Evolutionary conservation across 768 basidiomycete genomes (phyloP).

Genomic region (Paxillus rubicundulus): DNA sequence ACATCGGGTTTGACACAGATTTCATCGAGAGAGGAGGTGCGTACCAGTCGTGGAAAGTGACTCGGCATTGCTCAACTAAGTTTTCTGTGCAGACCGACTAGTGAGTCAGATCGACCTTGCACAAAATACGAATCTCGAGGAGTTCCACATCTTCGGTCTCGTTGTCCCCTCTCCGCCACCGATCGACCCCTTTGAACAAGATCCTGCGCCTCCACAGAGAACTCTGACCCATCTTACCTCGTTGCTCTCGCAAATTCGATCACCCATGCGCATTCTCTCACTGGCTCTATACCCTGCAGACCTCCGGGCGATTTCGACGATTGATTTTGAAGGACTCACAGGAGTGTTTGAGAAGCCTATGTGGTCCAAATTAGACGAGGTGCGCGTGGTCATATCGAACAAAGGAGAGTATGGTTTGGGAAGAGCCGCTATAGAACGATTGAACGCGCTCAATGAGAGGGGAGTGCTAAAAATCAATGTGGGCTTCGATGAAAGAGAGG

Average conservation of each 20-base stretch:
- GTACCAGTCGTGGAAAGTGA: neutral
- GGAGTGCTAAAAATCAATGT: constrained; percentile 29
- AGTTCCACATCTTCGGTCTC: constrained; percentile 33
- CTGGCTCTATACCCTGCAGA: constrained; percentile 32
- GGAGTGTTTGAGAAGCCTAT: constrained; percentile 19
- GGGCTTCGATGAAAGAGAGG: constrained; percentile 32
- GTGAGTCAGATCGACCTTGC: constrained; percentile 28
- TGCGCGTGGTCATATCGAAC: constrained; percentile 31
- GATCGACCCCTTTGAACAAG: constrained; percentile 19
- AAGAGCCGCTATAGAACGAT: constrained; percentile 20
- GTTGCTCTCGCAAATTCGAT: constrained; percentile 26
- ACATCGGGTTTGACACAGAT: constrained; percentile 30
- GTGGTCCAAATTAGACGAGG: constrained; percentile 25
- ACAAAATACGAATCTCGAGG: constrained; percentile 23
- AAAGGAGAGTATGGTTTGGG: constrained; percentile 28
- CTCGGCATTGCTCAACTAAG: constrained; percentile 7
- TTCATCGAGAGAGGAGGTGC: constrained; percentile 31
- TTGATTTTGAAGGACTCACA: constrained; percentile 31
- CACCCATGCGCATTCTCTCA: constrained; percentile 31
- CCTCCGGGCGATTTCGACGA: constrained; percentile 23
- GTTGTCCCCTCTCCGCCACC: constrained; percentile 31
- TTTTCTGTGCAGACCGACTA: constrained; percentile 16
- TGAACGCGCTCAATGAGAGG: constrained; percentile 20
- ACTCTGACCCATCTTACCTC: constrained; percentile 23
- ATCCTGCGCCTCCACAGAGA: constrained; percentile 4